A percentile compares a stretch with the other conserved stretches of the same genome.
These are phyloP conservation scores for Iberis pinnata DNA, from an alignment of 345 rosid genomes.

Conservation along the genomic window DNA sequence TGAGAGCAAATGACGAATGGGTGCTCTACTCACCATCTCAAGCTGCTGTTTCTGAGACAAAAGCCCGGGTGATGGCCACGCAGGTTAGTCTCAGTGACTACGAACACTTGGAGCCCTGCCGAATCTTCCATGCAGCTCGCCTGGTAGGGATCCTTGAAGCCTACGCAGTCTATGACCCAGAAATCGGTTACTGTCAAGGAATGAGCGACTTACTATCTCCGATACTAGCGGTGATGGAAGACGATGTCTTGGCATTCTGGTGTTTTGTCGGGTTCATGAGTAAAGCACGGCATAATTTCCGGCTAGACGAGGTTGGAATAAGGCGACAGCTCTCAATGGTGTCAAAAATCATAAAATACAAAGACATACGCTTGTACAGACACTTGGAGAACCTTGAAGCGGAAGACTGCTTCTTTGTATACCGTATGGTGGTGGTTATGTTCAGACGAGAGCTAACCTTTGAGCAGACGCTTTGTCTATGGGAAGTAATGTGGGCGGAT, in stretches of 20 bases:
- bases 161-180: conserved; percentile 75
- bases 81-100: conserved; percentile 63
- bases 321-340: conserved; percentile 70
- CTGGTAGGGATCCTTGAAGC: conserved; percentile 87
- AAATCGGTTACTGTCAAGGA: conserved; percentile 89
- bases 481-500: conserved; percentile 99
- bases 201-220: conserved; percentile 96
- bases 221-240: conserved; percentile 62
- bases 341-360: conserved; percentile 76
- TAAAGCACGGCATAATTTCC: conserved; percentile 84
- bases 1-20: conserved; percentile 86
- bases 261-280: conserved; percentile 92
- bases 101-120: conserved; percentile 75
- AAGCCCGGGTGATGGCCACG: conserved; percentile 53
- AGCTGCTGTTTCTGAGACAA: conserved; percentile 49
- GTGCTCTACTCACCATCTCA: conserved; percentile 56
- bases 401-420: conserved; percentile 86
- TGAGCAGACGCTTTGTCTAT: conserved; percentile 83
- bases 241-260: conserved; percentile 82
- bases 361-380: conserved; percentile 67
- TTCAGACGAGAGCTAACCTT: conserved; percentile 75
- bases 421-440: conserved; percentile 90
- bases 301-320: conserved; percentile 91
- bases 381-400: conserved; percentile 93
- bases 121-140: conserved; percentile 77